Evolutionary conservation across 768 basidiomycete genomes (phyloP), one percentile per base, ranked within the genome.

Genomic region (Tephrocybe sp.): DNA sequence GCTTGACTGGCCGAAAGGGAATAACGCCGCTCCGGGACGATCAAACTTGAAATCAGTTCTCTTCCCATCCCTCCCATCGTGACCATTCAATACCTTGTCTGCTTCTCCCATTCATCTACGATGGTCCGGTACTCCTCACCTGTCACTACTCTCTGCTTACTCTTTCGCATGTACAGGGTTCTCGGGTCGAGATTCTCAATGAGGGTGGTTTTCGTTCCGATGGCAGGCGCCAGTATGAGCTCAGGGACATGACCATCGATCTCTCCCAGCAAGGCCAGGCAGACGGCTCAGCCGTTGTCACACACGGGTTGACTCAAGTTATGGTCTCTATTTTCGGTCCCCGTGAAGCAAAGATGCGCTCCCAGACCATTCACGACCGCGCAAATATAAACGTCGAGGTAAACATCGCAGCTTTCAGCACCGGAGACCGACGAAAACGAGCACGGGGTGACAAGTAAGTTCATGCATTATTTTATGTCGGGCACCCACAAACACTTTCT

Each of bases 321-420:
- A 73, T 86, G 14, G 89, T 90, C 17, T 86, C 89, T 45, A 92
- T 98, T 1, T 91, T 90, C 67, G 97, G 97, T 0, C 97, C 97
- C 1, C 73, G 93, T 57, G 97, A 99, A 69, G 86, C 90, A 1
- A 88, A 84, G 65, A 75, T 84, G 68, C 79, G 92, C 43, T 87
- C 86, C 0, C 83, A 89, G 45, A 86, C 88, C 3, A 74, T 88
- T 26, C 90, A 95, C 60, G 93, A 98, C 70, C 84, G 90, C 32
- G 96, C 92, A 18, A 83, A 82, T 48, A 78, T 99, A 65, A 91
- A 88, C 55, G 94, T 99, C 18, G 93, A 97, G 62, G 85, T 97
- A 30, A 83, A 78, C 23, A 81, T 96, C 11, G 89, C 90, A 4
- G 84, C 90, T 0, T 98, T 96, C 71, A 92, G 93, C 60, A 83